Evolutionary conservation across 2,329 filamentous ascomycete species (phyloP), one percentile per base, ranked within the genome.

Genomic region (Stachybotrys chartarum): DNA sequence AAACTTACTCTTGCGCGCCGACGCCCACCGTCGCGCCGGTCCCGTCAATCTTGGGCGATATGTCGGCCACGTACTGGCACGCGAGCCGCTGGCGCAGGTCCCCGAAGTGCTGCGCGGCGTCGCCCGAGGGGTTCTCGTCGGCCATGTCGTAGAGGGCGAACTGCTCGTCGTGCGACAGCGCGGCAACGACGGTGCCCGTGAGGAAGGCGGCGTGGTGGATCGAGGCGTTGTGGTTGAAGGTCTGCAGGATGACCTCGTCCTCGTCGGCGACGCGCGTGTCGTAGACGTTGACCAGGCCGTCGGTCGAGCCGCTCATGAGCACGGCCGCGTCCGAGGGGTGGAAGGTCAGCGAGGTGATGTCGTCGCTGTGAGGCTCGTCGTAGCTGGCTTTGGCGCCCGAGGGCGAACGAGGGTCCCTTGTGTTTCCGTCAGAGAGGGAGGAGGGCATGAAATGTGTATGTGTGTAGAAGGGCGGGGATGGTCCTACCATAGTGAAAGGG

Each of bases 241-340:
- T 88, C 70, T 91, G 87, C 56, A 88, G 76, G 18, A 91, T 75
- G 1, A 89, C 85, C 50, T 93, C 89, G 65, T 93, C 89, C 70
- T 93, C 89, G 61, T 90, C 86, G 17, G 77, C 71, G 56, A 89
- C 79, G 51, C 79, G 78, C 17, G 83, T 87, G 72, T 94, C 86
- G 71, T 87, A 90, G 50, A 93, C 75, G 65, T 88, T 91, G 63
- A 93, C 80, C 1, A 93, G 80, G 7, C 88, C 88, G 70, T 94
- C 90, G 14, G 88, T 93, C 44, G 87, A 90, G 48, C 87, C 88
- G 1, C 88, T 90, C 11, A 93, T 77, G 6, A 93, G 79, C 16
- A 88, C 74, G 49, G 80, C 77, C 1, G 81, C 77, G 51, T 81
- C 74, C 3, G 70, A 73, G 0, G 85, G 84, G 68, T 89, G 85